Evolutionary conservation across 1,139 yeast genomes (phyloP), one percentile per base, ranked within the genome.

Genomic region (Geotrichum bryndzae): DNA sequence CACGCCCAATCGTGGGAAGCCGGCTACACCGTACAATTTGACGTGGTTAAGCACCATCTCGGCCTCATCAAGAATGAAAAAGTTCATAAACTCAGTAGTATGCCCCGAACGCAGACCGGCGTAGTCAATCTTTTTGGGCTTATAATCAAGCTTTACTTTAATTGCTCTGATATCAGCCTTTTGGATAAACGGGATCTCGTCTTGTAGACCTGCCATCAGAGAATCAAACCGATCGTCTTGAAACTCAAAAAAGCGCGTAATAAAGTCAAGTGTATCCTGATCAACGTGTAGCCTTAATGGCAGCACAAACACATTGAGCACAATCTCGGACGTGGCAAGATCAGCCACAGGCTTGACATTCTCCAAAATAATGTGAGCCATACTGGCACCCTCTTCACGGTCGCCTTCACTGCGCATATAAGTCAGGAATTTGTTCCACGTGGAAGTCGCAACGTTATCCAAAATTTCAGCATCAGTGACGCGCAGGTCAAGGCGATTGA

Each of bases 181-280:
- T 68, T 90, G 92, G 51, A 91, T 78, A 69, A 83, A 92, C 1
- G 85, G 71, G 3, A 82, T 81, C 65, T 89, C 96, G 22, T 81
- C 84, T 60, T 73, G 64, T 35, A 66, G 67, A 15, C 75, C 78
- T 58, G 81, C 79, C 53, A 86, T 78, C n/a, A 85, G 75, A 18
- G 56, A 60, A 2, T 80, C 78, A 70, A 88, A 88, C 63, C 96
- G 75, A 11, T 79, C 76, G 70, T 90, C 96, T 68, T 84, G 86
- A 70, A 94, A 94, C 63, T 86, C 91, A 58, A 88, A 84, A 74
- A 90, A 94, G 55, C 97, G 77, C 0, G 84, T 82, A 54, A 91
- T 68, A 69, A 94, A 92, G 62, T 91, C 97, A 31, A 91, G 78
- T 0, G 97, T 88, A 69, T 94, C 98, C 73, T 94, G 99, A 73